Evolutionary conservation across 768 basidiomycete genomes (phyloP).

Genomic region (Psilocybe cubensis): DNA sequence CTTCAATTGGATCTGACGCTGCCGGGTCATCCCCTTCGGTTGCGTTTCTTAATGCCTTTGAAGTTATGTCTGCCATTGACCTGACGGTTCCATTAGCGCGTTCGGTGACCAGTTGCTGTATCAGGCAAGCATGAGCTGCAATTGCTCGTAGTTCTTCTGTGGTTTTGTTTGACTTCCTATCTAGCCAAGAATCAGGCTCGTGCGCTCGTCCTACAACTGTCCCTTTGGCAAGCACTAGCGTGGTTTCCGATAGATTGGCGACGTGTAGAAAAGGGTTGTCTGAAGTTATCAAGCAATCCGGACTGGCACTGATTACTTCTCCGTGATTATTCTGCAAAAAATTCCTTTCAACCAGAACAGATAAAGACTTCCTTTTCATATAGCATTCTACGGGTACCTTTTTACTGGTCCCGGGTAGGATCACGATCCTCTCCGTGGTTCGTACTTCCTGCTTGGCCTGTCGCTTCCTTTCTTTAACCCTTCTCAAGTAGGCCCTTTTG

Average conservation of each 20-base stretch:
- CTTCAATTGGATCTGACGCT: constrained; percentile 24
- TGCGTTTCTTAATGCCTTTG: neutral
- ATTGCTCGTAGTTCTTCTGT: neutral
- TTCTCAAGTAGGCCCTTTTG: neutral
- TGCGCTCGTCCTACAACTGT: constrained; percentile 13
- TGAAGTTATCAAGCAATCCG: constrained; percentile 17
- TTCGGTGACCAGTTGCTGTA: neutral
- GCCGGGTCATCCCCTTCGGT: constrained; percentile 10
- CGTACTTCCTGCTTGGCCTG: constrained; percentile 1
- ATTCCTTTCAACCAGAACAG: constrained; percentile 18
- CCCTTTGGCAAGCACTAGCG: constrained; percentile 13
- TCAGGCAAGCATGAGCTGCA: neutral
- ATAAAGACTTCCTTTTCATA: neutral
- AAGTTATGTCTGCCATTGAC: neutral
- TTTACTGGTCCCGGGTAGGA: constrained; percentile 16
- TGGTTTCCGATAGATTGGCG: constrained; percentile 9
- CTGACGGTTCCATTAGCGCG: neutral
- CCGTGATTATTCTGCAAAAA: constrained; percentile 2
- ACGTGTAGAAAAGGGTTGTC: neutral
- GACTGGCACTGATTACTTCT: constrained; percentile 9
- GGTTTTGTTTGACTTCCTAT: neutral
- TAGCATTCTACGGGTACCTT: constrained; percentile 4
- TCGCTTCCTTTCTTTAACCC: neutral
- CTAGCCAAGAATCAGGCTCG: constrained; percentile 4
- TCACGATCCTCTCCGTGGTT: neutral